Percentiles rank a stretch among this genome's conserved stretches.
Evolutionary conservation across 2,329 filamentous ascomycete species (phyloP).

Genomic region (Paecilomyces fulvus): DNA sequence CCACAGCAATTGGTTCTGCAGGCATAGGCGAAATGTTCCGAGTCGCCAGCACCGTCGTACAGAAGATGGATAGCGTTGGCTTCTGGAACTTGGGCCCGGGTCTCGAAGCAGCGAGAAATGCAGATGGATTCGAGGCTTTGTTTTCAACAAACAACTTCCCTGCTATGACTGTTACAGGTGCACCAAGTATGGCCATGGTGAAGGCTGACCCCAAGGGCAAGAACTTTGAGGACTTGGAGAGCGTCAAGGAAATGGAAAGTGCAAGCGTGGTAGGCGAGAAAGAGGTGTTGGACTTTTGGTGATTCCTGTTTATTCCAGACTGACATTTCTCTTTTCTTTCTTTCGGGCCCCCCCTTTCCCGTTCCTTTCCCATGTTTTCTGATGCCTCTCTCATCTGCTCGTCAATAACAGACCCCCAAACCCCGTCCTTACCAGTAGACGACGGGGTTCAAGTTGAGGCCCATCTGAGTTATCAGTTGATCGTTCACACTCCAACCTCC

Average conservation of each 20-base stretch:
- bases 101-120: conserved; percentile 1
- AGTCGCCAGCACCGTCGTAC: conserved; percentile 23
- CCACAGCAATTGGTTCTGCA: conserved; percentile 16
- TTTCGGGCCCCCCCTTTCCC: not conserved
- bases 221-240: conserved; percentile 11
- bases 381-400: not conserved
- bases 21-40: conserved; percentile 21
- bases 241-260: conserved; percentile 14
- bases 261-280: not conserved
- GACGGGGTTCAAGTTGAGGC: not conserved
- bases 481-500: not conserved
- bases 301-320: not conserved
- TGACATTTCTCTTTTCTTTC: not conserved
- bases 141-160: not conserved
- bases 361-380: not conserved
- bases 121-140: not conserved
- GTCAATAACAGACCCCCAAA: not conserved
- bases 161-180: not conserved
- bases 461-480: not conserved
- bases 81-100: conserved; percentile 15
- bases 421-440: not conserved
- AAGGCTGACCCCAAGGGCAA: conserved; percentile 3
- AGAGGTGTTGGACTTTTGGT: conserved; percentile 2
- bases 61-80: conserved; percentile 31
- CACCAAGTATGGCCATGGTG: not conserved